These are phyloP conservation scores for Dioszegia aurantiaca DNA, from an alignment of 768 basidiomycete species.

Conservation along the genomic window DNA sequence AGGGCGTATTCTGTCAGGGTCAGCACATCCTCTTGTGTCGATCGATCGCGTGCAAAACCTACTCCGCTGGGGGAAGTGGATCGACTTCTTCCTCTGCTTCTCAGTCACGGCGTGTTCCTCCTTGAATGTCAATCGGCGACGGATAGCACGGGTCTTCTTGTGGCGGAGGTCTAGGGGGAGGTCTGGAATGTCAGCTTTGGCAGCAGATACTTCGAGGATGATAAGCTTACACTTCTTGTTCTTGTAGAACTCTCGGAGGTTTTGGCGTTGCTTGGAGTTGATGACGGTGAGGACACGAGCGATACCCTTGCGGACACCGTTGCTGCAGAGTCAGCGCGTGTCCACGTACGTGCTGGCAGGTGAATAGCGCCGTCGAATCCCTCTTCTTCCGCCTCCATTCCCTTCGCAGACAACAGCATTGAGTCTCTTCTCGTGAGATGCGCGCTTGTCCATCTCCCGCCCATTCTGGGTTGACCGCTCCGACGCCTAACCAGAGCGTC, in stretches of 20 bases:
- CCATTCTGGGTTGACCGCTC: too few relatives aligned
- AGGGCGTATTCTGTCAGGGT: constrained; percentile 71
- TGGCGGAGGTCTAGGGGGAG: constrained; percentile 93
- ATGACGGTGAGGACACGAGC: constrained; percentile 97
- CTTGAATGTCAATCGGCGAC: constrained; percentile 88
- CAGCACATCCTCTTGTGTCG: constrained; percentile 6
- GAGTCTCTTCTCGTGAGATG: too few relatives aligned
- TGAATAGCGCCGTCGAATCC: too few relatives aligned
- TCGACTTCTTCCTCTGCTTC: constrained; percentile 90
- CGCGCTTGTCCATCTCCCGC: too few relatives aligned
- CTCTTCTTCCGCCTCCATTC: too few relatives aligned
- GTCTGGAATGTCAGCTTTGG: constrained; percentile 50
- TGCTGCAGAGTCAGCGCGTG: constrained; percentile 56
- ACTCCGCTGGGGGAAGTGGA: constrained; percentile 83
- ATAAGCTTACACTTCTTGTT: constrained; percentile 58
- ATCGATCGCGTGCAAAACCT: constrained; percentile 4
- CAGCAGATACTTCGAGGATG: too few relatives aligned
- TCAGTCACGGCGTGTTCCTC: constrained; percentile 81
- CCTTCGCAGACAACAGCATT: too few relatives aligned
- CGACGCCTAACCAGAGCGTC: too few relatives aligned
- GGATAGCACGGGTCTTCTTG: constrained; percentile 98
- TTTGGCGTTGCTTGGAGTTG: constrained; percentile 96
- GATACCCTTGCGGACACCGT: constrained; percentile 95
- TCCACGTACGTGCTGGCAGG: too few relatives aligned
- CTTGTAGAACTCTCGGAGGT: constrained; percentile 97